Base-by-base conservation (phyloP, 495 filamentous ascomycete genomes). In the Penicillium robsamsonii region DNA sequence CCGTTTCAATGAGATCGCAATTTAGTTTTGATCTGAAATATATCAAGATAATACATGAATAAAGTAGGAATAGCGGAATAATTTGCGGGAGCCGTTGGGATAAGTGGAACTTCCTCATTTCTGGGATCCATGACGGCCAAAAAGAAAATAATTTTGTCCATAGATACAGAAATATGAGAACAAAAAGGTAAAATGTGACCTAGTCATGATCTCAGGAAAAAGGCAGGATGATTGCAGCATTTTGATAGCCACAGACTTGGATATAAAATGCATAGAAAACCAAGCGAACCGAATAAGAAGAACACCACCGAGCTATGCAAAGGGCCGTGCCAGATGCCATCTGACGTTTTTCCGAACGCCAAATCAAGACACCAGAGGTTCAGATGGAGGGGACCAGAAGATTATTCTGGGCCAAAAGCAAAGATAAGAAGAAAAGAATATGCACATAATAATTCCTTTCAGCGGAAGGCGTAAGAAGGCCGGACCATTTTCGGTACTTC, bases 401-500 rank as follows among this genome's bases (percentile, higher is more conserved):
- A 50, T 58, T 44, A 50, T 57, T 48, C 56, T 22, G 37, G n/a
- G 50, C 52, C 47, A 51, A 41, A 41, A 48, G 24, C 9, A 53
- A 37, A 45, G 31, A 31, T 11, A 27, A 55, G 40, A 52, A 41
- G 27, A n/a, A 52, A 29, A 52, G 42, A 15, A 55, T 12, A 8
- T 44, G 49, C 44, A 29, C 24, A 25, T 1, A 13, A 45, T n/a
- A 41, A 9, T 20, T 46, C 30, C n/a, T 9, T 43, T 53, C 68
- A 78, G 27, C 75, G 74, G 58, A 79, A 77, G 15, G 57, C 62
- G 45, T 76, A 76, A 12, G 75, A 68, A 11, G 75, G 73, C 29
- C 66, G 66, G 8, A 68, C 54, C 73, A 77, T 79, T 62, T 70
- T 73, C 44, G 66, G 55, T 15, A 57, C 69, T 54, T 82, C 73